Base-by-base conservation (phyloP, 805 yeast genomes). In the Yarrowia phangngaensis region DNA sequence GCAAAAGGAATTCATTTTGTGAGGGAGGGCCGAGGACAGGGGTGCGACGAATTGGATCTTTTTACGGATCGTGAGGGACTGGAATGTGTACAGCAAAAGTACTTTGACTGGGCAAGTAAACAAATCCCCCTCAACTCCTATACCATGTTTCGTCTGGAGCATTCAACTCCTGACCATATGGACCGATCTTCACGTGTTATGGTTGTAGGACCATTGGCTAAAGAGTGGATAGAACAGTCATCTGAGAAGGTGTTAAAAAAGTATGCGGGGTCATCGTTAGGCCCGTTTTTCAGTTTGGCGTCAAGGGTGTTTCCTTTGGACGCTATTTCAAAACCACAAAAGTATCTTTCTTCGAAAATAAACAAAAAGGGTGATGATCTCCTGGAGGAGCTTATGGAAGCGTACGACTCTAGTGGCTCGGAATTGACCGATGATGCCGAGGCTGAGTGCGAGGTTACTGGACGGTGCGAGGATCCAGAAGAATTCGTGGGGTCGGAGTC, bases 121-220 rank as follows among this genome's bases (percentile, higher is more conserved):
- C 28, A 41, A 15, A 17, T 52, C 8, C 55, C 54, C 14, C 48
- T 30, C 13, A 52, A 56, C 19, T 59, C 66, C 15, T 63, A 58
- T 51, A 64, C 69, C 4, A 67, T 67, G 13, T 36, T 54, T 19
- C 60, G 64, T 50, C 55, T 65, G 27, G 56, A 54, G 50, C 56
- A 55, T 35, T 46, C 60, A 23, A 51, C 60, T 1, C 64, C 67
- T 3, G 29, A 51, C 20, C 52, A 54, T n/a, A 35, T 63, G 15
- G 58, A 65, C 51, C 49, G 53, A 16, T 64, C 63, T 48, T 56
- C 64, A 24, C 53, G 66, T 17, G 58, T 58, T 12, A 32, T 55
- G 30, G 50, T 64, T n/a, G 49, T 65, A 4, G 70, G 70, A 15
- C 62, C 59, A 6, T 55, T 62, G n/a, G 65, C 69, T 2, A 30